A percentile compares a stretch with the other conserved stretches of the same genome.
Conservation (phyloP, 73 alveolate species). For the Symbiodinium natans region DNA sequence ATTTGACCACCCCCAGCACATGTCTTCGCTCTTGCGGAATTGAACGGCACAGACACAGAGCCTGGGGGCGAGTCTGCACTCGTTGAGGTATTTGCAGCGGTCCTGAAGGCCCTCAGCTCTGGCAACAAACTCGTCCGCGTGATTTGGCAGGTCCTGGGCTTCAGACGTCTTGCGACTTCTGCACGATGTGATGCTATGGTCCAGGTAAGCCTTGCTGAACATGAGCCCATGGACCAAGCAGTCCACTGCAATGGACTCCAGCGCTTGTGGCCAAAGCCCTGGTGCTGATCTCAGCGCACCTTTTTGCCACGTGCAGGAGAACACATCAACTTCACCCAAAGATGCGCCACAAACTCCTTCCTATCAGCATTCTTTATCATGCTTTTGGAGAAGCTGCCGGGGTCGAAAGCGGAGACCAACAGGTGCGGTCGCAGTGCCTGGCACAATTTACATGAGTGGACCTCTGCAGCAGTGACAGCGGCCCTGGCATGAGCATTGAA, state of each 20-base stretch:
- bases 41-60: background rate
- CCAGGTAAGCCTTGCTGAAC: no score
- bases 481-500: no score
- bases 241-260: background rate
- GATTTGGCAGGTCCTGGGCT: no score
- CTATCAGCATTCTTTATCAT: no score
- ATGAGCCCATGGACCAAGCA: background rate
- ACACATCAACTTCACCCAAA: no score
- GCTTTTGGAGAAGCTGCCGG: background rate
- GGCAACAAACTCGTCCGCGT: background rate
- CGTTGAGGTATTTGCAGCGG: background rate
- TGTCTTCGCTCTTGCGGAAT: background rate
- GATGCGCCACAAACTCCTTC: background rate
- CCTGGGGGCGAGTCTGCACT: no score
- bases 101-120: conserved; percentile 1
- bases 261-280: background rate
- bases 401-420: background rate
- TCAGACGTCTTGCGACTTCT: no score
- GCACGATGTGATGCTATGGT: no score
- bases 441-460: background rate
- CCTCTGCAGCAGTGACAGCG: no score
- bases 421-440: conserved; percentile 11
- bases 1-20: no score
- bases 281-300: background rate
- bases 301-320: background rate